These are phyloP conservation scores for Terfezia claveryi DNA, from an alignment of 495 filamentous ascomycete species.

Conservation along the genomic window DNA sequence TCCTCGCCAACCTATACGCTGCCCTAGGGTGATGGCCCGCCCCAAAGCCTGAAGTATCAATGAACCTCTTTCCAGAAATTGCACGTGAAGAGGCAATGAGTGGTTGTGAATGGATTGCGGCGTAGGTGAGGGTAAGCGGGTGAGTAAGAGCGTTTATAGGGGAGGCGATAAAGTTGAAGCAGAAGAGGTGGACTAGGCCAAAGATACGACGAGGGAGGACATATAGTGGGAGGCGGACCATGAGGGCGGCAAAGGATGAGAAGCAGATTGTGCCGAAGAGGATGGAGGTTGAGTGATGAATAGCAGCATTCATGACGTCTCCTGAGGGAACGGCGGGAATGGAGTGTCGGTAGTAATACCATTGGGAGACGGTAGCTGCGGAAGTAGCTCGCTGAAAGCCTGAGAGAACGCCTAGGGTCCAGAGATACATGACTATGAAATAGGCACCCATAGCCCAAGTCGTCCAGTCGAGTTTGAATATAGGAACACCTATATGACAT, in stretches of 20 bases:
- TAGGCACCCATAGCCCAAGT: slow-evolving; percentile 81
- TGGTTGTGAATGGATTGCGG: slow-evolving; percentile 76
- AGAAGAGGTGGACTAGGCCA: slow-evolving; percentile 29
- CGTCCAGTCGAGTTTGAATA: slow-evolving; percentile 33
- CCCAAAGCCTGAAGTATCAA: slow-evolving; percentile 30
- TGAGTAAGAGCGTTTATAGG: slow-evolving; percentile 69
- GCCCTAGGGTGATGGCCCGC: slow-evolving; percentile 20
- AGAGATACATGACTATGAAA: slow-evolving; percentile 84
- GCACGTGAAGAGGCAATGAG: slow-evolving; percentile 52
- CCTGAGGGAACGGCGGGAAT: slow-evolving; percentile 51
- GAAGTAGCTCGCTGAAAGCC: slow-evolving; percentile 79
- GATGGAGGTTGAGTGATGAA: slow-evolving; percentile 56
- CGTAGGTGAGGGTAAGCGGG: slow-evolving; percentile 76
- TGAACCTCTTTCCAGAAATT: slow-evolving; percentile 53
- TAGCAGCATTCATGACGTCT: slow-evolving; percentile 60
- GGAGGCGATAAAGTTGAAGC: slow-evolving; percentile 61
- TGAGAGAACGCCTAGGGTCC: slow-evolving; percentile 68
- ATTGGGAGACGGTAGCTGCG: slow-evolving; percentile 87
- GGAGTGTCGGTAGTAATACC: slow-evolving; percentile 90
- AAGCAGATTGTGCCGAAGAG: slow-evolving; percentile 86
- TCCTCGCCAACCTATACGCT: slow-evolving; percentile 73
- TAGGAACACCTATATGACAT: slow-evolving; percentile 6
- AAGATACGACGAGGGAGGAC: slow-evolving; percentile 55
- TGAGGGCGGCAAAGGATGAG: slow-evolving; percentile 54
- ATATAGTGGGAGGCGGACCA: slow-evolving; percentile 68